A percentile compares a stretch with the other conserved stretches of the same genome.
Evolutionary conservation across 2,329 filamentous ascomycete genomes (phyloP).

Genomic region (Trichophyton mentagrophytes): DNA sequence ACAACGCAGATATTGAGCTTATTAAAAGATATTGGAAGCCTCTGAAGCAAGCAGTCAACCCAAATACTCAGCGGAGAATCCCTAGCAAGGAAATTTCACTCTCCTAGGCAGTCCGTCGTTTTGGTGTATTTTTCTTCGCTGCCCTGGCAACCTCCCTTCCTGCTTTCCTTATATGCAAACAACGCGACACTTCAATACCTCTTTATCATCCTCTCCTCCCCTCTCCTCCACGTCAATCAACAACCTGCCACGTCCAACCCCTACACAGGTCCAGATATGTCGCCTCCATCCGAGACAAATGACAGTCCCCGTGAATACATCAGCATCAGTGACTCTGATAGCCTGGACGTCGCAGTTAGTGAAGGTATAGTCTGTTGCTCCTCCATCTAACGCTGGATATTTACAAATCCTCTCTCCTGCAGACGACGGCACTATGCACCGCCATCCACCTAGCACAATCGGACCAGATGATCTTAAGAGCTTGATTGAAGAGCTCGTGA

Average conservation of each 20-base stretch:
- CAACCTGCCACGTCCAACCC: not conserved
- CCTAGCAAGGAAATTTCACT: not conserved
- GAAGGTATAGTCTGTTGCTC: not conserved
- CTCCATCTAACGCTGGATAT: not conserved
- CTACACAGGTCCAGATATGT: not conserved
- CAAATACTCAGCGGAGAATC: not conserved
- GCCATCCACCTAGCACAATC: not conserved
- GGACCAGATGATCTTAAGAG: not conserved
- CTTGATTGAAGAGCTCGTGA: not conserved
- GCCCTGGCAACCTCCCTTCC: not conserved
- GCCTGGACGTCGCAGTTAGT: not conserved
- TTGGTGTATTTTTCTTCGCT: not conserved
- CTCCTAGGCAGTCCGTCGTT: not conserved
- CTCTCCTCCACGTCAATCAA: too few relatives aligned
- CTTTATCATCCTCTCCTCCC: not conserved
- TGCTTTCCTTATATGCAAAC: not conserved
- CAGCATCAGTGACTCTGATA: not conserved
- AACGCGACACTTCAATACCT: not conserved
- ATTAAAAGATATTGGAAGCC: too few relatives aligned
- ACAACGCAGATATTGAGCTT: too few relatives aligned
- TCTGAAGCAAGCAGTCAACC: not conserved
- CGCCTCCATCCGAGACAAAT: not conserved
- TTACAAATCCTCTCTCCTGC: not conserved
- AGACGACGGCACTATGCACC: not conserved
- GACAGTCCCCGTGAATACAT: not conserved